Evolutionary conservation across 2,329 filamentous ascomycete species (phyloP), one percentile per base, ranked within the genome.

Genomic region (Alternaria burnsii): DNA sequence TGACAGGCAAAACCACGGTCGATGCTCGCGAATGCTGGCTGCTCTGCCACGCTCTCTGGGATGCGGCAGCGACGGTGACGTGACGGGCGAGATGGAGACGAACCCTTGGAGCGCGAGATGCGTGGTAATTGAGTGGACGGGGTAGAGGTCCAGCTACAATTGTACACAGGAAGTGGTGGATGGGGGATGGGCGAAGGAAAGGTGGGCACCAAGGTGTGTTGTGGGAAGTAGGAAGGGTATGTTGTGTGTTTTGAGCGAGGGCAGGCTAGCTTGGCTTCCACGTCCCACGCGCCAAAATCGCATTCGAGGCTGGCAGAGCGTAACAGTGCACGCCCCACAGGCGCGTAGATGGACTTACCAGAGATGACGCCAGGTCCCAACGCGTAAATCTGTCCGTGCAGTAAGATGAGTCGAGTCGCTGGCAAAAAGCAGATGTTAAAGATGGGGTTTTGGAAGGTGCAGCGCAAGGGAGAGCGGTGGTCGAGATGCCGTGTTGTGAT

Each of bases 201-300:
- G 59, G 65, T 69, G 68, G 69, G 73, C 71, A 70, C 72, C 71
- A 70, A 74, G 72, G 74, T 75, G 71, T 76, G 74, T 76, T 76
- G 72, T 71, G 71, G 66, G 68, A 67, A 65, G 67, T 58, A 51
- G 68, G 67, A 61, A 72, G 66, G 70, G 68, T 59, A 63, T 68
- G 61, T 61, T 72, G 69, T 76, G 77, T 77, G 73, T 76, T 78
- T 76, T 76, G 72, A 68, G 68, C 61, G 63, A 66, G 64, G 71
- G 71, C 68, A 28, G 53, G 58, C 58, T 57, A 57, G 58, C 65
- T 71, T 63, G 67, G 65, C 63, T 64, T 66, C 66, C 65, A 63
- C 67, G 65, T 67, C 66, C 66, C 65, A 67, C 63, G 68, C 68
- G 67, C 68, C 65, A 75, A 71, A 73, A 64, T 64, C 65, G 67